Percentiles rank a stretch among this genome's conserved stretches.
Conservation (phyloP, 2,329 filamentous ascomycete genomes). For the Aspergillus amoenus region DNA sequence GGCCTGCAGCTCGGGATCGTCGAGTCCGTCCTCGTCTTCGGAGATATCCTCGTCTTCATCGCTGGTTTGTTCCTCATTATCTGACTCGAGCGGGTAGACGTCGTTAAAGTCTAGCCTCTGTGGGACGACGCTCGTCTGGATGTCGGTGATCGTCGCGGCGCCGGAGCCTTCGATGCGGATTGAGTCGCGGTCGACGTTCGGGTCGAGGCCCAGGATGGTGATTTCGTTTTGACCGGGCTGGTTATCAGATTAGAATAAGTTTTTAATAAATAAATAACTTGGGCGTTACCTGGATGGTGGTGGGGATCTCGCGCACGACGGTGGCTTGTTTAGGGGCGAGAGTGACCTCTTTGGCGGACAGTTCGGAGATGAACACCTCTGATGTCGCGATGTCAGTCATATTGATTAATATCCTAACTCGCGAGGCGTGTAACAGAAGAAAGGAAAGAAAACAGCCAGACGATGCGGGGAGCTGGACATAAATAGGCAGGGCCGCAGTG, state of each 20-base stretch:
- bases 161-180: conserved; percentile 62
- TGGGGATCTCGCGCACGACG: conserved; percentile 59
- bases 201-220: conserved; percentile 55
- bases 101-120: conserved; percentile 58
- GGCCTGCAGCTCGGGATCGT: conserved; percentile 22
- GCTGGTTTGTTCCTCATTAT: neutral
- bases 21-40: conserved; percentile 11
- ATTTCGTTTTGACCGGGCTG: conserved; percentile 59
- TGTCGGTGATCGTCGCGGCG: conserved; percentile 61
- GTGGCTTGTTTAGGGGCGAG: conserved; percentile 64
- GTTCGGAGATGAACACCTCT: conserved; percentile 52
- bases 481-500: neutral
- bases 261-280: neutral
- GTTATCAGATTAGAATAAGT: neutral
- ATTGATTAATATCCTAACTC: neutral
- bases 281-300: conserved; percentile 47
- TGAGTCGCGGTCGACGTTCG: conserved; percentile 55
- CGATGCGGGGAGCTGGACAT: neutral
- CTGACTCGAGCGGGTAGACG: conserved; percentile 43
- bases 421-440: neutral
- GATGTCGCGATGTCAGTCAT: conserved; percentile 18
- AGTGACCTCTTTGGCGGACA: conserved; percentile 61
- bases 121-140: conserved; percentile 58
- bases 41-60: conserved; percentile 4
- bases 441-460: neutral